Evolutionary conservation across 2,329 filamentous ascomycete genomes (phyloP).

Genomic region (Fusarium bactridioides): DNA sequence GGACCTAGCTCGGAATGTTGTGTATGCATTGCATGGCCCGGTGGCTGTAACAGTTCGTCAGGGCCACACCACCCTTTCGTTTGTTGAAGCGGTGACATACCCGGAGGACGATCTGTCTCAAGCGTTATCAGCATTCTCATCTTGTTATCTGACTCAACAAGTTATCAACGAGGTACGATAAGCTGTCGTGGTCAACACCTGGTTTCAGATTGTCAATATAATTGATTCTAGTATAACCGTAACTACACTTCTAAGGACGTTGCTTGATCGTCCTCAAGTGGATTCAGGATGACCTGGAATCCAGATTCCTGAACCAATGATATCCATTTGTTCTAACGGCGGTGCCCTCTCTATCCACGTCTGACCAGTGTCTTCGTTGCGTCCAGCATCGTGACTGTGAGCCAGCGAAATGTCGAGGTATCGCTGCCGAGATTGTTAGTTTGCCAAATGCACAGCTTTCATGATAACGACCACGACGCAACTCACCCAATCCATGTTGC

Average conservation of each 20-base stretch:
- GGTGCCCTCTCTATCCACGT: constrained; percentile 44
- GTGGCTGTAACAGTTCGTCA: constrained; percentile 7
- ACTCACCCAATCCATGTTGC: constrained; percentile 52
- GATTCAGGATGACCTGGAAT: neutral
- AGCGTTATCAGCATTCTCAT: neutral
- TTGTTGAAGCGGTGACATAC: constrained; percentile 5
- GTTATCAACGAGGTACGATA: neutral
- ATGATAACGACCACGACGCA: neutral
- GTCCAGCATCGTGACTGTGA: constrained; percentile 42
- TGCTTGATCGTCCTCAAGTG: constrained; percentile 6
- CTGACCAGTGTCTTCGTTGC: constrained; percentile 39
- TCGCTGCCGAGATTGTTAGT: constrained; percentile 36
- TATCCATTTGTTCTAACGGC: constrained; percentile 38
- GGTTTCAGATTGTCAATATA: neutral
- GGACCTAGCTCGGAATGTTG: constrained; percentile 18
- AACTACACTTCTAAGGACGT: neutral
- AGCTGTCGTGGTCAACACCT: neutral
- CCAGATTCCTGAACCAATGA: constrained; percentile 39
- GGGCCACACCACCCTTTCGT: constrained; percentile 28
- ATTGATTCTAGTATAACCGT: neutral
- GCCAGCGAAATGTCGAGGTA: constrained; percentile 47
- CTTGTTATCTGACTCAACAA: constrained; percentile 2
- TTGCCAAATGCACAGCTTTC: neutral
- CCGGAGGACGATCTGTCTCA: neutral
- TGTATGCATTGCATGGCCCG: neutral